Conservation (phyloP, 179 eudicot genomes). For the Silene coronaria region DNA sequence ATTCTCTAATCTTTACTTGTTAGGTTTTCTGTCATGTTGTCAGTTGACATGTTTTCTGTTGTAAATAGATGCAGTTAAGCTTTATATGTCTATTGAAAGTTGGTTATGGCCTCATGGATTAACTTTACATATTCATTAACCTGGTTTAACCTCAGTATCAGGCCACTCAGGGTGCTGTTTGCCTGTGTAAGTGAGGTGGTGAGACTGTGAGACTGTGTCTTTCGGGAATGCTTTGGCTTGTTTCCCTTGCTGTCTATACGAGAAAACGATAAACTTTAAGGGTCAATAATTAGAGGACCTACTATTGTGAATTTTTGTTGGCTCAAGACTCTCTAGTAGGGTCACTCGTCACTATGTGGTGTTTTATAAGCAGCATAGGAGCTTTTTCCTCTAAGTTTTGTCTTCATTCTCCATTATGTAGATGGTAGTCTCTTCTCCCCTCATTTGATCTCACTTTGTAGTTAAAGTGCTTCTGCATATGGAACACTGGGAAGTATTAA, state of each 20-base stretch:
- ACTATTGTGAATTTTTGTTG: conserved; percentile 6
- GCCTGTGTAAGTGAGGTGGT: neutral
- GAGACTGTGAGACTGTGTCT: neutral
- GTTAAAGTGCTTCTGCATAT: neutral
- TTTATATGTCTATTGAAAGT: neutral
- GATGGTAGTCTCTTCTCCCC: neutral
- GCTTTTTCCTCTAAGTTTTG: neutral
- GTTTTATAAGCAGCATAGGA: neutral
- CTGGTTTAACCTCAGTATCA: too few species aligned
- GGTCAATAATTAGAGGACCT: neutral
- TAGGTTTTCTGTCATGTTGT: neutral
- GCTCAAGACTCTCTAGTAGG: neutral
- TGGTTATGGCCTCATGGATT: too few species aligned
- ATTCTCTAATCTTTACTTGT: neutral
- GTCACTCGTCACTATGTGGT: too few species aligned
- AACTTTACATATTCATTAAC: too few species aligned
- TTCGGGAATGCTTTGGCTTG: neutral
- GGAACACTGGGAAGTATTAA: neutral
- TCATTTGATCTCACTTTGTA: neutral
- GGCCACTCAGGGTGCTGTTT: too few species aligned
- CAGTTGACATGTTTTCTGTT: too few species aligned
- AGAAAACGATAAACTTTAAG: neutral
- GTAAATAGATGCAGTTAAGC: too few species aligned
- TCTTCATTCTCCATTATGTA: conserved; percentile 2
- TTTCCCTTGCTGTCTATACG: neutral